These are phyloP conservation scores for Chaetoscypha palmicola DNA, from an alignment of 2,329 filamentous ascomycete genomes.

Conservation along the genomic window DNA sequence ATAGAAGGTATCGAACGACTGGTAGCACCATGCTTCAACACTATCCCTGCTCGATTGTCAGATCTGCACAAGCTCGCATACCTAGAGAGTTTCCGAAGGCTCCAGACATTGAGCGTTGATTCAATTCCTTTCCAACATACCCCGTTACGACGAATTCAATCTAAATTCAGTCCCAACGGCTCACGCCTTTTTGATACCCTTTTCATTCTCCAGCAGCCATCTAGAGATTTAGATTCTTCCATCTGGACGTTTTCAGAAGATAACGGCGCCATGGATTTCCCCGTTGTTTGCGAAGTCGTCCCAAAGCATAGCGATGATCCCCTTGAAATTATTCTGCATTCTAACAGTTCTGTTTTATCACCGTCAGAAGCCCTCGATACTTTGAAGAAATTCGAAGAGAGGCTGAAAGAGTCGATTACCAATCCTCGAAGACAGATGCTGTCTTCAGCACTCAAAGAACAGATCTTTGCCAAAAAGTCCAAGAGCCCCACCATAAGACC, in stretches of 20 bases:
- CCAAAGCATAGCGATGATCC: constrained; percentile 47
- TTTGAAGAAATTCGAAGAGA: constrained; percentile 21
- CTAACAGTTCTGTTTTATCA: constrained; percentile 39
- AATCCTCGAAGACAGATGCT: constrained; percentile 28
- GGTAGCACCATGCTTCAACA: constrained; percentile 91
- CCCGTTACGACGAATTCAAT: constrained; percentile 65
- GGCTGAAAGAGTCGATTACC: constrained; percentile 18
- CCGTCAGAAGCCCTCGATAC: constrained; percentile 16
- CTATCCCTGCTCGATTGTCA: constrained; percentile 63
- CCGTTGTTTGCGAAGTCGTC: constrained; percentile 68
- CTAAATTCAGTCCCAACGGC: constrained; percentile 37
- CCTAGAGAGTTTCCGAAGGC: constrained; percentile 28
- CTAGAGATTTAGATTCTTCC: constrained; percentile 45
- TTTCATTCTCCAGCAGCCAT: constrained; percentile 66
- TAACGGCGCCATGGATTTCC: constrained; percentile 63
- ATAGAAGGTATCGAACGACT: constrained; percentile 62
- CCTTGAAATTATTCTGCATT: constrained; percentile 56
- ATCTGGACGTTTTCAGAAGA: constrained; percentile 54
- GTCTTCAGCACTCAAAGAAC: constrained; percentile 15
- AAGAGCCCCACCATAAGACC: neutral
- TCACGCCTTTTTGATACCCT: constrained; percentile 69
- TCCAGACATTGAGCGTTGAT: constrained; percentile 46
- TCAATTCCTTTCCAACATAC: constrained; percentile 66
- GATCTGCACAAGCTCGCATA: constrained; percentile 44
- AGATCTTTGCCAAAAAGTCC: constrained; percentile 12